Conservation (phyloP, 352 stramenopile species). For the Phytopythium mirpurense region DNA sequence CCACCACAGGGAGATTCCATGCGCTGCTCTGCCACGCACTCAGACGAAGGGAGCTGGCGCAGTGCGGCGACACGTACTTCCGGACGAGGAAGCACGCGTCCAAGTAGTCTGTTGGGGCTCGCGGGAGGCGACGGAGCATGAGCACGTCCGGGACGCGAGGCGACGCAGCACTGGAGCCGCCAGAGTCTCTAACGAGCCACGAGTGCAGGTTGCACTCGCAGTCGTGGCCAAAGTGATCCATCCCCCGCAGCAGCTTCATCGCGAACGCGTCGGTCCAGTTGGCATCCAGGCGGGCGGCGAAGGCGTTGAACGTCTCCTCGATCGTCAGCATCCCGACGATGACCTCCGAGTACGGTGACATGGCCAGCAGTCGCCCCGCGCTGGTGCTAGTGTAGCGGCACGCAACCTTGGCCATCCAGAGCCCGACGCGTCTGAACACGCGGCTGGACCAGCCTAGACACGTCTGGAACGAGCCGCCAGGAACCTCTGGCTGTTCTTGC, state of each 20-base stretch:
- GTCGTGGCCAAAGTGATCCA: background rate
- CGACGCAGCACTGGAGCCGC: background rate
- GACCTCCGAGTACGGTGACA: background rate
- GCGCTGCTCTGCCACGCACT: background rate
- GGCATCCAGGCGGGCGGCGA: background rate
- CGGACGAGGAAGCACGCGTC: background rate
- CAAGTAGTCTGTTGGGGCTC: background rate
- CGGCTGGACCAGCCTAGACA: background rate
- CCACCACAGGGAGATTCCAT: background rate
- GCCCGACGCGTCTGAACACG: background rate
- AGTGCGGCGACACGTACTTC: background rate
- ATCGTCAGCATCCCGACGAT: background rate
- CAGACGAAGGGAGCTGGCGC: background rate
- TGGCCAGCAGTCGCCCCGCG: background rate
- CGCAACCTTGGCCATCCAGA: background rate
- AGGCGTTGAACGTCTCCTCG: background rate
- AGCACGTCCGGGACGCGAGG: background rate
- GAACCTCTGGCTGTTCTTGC: background rate
- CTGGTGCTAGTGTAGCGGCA: background rate
- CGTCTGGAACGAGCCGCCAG: background rate
- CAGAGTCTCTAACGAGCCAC: background rate
- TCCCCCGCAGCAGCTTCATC: background rate
- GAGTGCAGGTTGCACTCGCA: background rate
- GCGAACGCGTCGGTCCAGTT: background rate
- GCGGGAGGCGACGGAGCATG: background rate